Evolutionary conservation across 805 yeast genomes (phyloP), one percentile per base, ranked within the genome.

Genomic region (Helenozyma rhizophorensis): DNA sequence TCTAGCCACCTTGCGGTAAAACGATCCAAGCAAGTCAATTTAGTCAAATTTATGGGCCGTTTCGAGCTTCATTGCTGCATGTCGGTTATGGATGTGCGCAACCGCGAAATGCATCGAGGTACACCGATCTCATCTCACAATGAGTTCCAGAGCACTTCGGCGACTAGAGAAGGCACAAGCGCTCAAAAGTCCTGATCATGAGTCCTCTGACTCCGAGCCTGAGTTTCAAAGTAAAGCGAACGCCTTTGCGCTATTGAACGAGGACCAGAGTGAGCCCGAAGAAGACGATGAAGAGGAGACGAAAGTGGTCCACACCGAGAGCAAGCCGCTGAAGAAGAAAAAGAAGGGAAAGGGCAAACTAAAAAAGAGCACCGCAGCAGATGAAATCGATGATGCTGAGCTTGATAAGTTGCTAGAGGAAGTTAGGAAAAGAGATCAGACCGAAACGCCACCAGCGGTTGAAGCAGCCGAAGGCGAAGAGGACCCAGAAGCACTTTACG

Each of bases 391-490:
- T 37, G 82, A 77, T 43, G 80, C 74, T 6, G 85, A 78, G 21
- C 56, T 82, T 16, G 85, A 80, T 52, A 60, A 59, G 38, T 60
- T 79, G 4, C 51, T 82, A 4, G 69, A 61, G 13, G 74, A 77
- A 33, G 56, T 53, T 19, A 54, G 51, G 24, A 35, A 46, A 16
- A 47, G 50, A 34, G 65, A 64, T 35, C 14, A 28, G 7, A 21
- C 30, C 4, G 24, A 30, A 7, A 16, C 17, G 4, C 25, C 32
- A 11, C 23, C 27, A 7, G 38, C 25, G 4, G 15, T 11, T 14
- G 11, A 25, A 5, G 33, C 44, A 2, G 36, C 40, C 25, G 37
- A 42, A 9, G 48, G 37, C 11, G 39, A 32, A 1, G 39, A 35
- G 4, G 55, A 45, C 10, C 36, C 41, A 11, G 59, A 54, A 17